A percentile compares a stretch with the other conserved stretches of the same genome.
Conservation (phyloP, 2,329 filamentous ascomycete genomes). For the Pseudogymnoascus sp. region DNA sequence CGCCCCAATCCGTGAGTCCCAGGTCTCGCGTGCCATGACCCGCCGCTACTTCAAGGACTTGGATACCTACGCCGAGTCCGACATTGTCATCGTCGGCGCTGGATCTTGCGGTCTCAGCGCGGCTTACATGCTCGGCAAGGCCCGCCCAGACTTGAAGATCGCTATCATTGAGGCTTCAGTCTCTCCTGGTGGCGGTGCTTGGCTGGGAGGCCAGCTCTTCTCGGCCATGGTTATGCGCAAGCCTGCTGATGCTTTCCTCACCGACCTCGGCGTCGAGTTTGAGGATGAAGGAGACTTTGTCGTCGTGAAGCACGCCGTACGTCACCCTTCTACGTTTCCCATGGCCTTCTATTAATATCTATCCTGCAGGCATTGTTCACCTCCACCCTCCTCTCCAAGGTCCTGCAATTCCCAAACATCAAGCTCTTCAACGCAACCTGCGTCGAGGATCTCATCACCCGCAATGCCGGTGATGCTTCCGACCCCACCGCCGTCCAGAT, state of each 20-base stretch:
- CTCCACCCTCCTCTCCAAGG: conserved; percentile 74
- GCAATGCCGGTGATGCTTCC: conserved; percentile 37
- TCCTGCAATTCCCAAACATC: conserved; percentile 78
- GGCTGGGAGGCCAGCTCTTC: conserved; percentile 92
- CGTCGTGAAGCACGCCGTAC: conserved; percentile 79
- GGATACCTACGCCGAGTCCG: conserved; percentile 81
- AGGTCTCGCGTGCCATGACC: conserved; percentile 90
- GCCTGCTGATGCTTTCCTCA: conserved; percentile 77
- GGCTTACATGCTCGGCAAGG: conserved; percentile 75
- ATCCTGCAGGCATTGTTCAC: conserved; percentile 64
- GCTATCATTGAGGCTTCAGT: conserved; percentile 85
- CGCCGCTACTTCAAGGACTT: conserved; percentile 87
- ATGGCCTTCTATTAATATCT: not conserved
- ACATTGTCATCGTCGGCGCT: conserved; percentile 88
- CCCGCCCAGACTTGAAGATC: conserved; percentile 83
- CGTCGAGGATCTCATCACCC: conserved; percentile 88
- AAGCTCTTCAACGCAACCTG: conserved; percentile 95
- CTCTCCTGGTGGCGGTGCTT: conserved; percentile 79
- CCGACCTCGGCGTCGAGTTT: conserved; percentile 72
- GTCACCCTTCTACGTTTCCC: conserved; percentile 8
- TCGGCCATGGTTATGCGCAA: conserved; percentile 93
- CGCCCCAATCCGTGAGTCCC: conserved; percentile 79
- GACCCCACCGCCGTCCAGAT: conserved; percentile 54
- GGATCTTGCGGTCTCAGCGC: conserved; percentile 81
- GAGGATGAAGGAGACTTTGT: conserved; percentile 86